phyloP scores from a whole-genome alignment of 2,329 filamentous ascomycete species.

The Exophiala aquamarina region DNA sequence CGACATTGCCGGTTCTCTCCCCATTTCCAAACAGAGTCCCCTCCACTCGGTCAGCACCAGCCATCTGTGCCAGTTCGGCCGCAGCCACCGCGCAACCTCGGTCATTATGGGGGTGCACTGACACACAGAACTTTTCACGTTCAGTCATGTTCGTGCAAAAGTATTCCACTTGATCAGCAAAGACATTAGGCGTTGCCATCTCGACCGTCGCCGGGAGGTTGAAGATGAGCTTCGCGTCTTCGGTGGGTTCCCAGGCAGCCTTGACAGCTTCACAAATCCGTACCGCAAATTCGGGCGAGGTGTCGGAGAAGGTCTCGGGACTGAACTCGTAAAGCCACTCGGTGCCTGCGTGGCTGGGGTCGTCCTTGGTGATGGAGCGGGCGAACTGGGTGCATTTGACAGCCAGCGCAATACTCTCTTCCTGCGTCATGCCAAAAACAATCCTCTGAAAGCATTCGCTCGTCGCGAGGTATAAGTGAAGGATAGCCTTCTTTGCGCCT shows the following conservation, averaged over 20 bases:
- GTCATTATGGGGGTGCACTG: slow-evolving; percentile 93
- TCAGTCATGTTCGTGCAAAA: slow-evolving; percentile 85
- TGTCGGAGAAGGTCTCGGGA: slow-evolving; percentile 77
- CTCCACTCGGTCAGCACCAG: slow-evolving; percentile 89
- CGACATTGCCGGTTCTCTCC: slow-evolving; percentile 92
- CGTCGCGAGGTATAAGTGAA: slow-evolving; percentile 95
- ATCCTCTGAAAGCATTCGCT: slow-evolving; percentile 92
- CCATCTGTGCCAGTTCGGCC: slow-evolving; percentile 92
- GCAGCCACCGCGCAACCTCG: slow-evolving; percentile 86
- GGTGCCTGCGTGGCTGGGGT: slow-evolving; percentile 57
- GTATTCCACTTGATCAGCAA: slow-evolving; percentile 94
- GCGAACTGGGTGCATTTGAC: slow-evolving; percentile 84
- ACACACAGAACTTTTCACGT: slow-evolving; percentile 83
- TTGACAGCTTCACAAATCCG: slow-evolving; percentile 90
- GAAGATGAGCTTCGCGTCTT: slow-evolving; percentile 81
- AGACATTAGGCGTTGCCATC: slow-evolving; percentile 90
- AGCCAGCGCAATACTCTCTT: slow-evolving; percentile 77
- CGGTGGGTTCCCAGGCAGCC: slow-evolving; percentile 82
- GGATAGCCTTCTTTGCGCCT: slow-evolving; percentile 88
- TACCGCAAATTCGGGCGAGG: slow-evolving; percentile 77
- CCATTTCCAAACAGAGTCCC: slow-evolving; percentile 94
- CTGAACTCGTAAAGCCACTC: slow-evolving; percentile 55
- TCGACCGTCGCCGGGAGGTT: slow-evolving; percentile 96
- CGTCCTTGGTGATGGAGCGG: slow-evolving; percentile 83
- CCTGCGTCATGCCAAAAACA: slow-evolving; percentile 83